Evolutionary conservation across 306 rosid genomes (phyloP), one percentile per base, ranked within the genome.

Genomic region (Sicyos edulis): DNA sequence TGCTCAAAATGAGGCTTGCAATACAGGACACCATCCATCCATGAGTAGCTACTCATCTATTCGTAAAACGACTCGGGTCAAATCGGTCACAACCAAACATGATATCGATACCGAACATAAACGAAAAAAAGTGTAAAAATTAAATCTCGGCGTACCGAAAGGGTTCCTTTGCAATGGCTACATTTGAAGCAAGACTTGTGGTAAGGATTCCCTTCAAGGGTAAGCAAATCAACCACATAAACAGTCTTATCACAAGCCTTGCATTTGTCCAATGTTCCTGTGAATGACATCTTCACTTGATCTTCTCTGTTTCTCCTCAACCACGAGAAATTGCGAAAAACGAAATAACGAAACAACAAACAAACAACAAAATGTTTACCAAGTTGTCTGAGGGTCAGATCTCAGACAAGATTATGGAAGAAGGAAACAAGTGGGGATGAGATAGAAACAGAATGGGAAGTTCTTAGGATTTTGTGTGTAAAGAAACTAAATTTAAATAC

Each of bases 261-360:
- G 92, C 99, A 93, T 87, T 88, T 93, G 44, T 93, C 99, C 82
- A 89, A 75, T 61, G 99, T 93, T 82, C 99, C 99, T 5, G 99
- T 91, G 83, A 93, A 93, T 34, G 97, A 80, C 98, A 93, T 92
- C 64, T 62, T 78, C 17, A 19, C 34, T 40, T 26, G 29, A 26
- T 40, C 45, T 40, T 40, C 9, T 40, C 45, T 40, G 45, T 40
- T 40, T 40, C 20, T 44, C 21, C 22, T 42, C 54, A 1, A 34
- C 51, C 14, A 57, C 17, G 14, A 58, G 40, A 72, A 72, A 12
- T 13, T 56, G 64, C 54, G 3, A 58, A 11, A 21, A 37, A 12
- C 3, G 0, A 0, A 14, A 10, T 13, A 6, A 45, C 40, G 2
- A 26, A 67, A 45, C 49, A 20, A 67, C n/a, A 47, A 20, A 67